A percentile compares a stretch with the other conserved stretches of the same genome.
Conservation (phyloP, 2,329 filamentous ascomycete genomes). For the Exophiala viscosa region DNA sequence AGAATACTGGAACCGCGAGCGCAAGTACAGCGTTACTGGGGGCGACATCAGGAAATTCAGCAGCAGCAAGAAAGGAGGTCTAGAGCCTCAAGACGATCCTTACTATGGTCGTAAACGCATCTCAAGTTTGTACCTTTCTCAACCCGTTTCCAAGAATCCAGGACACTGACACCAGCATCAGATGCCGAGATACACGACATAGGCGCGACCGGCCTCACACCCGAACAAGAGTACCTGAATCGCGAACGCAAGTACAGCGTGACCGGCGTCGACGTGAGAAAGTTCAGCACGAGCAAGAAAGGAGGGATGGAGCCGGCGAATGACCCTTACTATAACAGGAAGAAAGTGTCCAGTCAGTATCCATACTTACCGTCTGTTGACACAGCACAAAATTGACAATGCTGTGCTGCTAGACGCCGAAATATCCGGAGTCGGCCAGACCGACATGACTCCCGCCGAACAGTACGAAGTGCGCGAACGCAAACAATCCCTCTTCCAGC, state of each 20-base stretch:
- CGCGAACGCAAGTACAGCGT: slow-evolving; percentile 27
- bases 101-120: slow-evolving; percentile 26
- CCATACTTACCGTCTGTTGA: background rate
- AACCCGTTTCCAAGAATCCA: background rate
- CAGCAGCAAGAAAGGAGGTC: slow-evolving; percentile 20
- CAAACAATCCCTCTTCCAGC: slow-evolving; percentile 25
- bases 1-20: slow-evolving; percentile 26
- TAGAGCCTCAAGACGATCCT: slow-evolving; percentile 24
- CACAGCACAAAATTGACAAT: background rate
- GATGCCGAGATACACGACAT: slow-evolving; percentile 23
- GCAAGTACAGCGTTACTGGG: slow-evolving; percentile 25
- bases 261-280: slow-evolving; percentile 25
- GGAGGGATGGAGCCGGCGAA: slow-evolving; percentile 19
- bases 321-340: slow-evolving; percentile 27
- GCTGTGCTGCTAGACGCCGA: slow-evolving; percentile 5
- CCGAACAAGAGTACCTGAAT: slow-evolving; percentile 26
- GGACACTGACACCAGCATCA: slow-evolving; percentile 8
- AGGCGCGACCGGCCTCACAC: slow-evolving; percentile 23
- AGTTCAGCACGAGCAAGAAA: slow-evolving; percentile 23
- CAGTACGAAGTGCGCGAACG: slow-evolving; percentile 26
- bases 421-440: slow-evolving; percentile 19
- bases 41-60: slow-evolving; percentile 27
- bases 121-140: slow-evolving; percentile 18
- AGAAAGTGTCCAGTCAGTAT: slow-evolving; percentile 21
- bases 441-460: slow-evolving; percentile 22